A percentile compares a stretch with the other conserved stretches of the same genome.
Evolutionary conservation across 1,284 basidiomycete species (phyloP).

Genomic region (Cryptococcus hybrid): DNA sequence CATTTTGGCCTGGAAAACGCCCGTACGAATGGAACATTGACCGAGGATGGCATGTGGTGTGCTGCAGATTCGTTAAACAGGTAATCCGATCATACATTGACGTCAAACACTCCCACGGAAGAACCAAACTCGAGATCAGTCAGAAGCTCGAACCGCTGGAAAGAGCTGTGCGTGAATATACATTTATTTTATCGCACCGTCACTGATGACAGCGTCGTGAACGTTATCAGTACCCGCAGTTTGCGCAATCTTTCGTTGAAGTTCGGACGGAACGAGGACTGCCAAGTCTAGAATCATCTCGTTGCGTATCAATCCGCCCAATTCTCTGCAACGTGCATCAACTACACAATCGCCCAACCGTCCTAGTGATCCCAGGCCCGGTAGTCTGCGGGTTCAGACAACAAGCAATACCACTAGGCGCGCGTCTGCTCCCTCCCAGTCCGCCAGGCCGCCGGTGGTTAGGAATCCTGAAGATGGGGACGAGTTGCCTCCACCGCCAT

Average conservation of each 20-base stretch:
- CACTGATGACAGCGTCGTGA: not conserved
- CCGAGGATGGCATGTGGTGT: not conserved
- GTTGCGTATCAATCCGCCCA: not conserved
- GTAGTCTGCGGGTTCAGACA: not conserved
- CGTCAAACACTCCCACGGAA: conserved; percentile 25
- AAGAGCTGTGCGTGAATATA: conserved; percentile 24
- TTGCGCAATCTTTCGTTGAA: conserved; percentile 19
- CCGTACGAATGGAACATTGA: not conserved
- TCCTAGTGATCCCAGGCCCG: not conserved
- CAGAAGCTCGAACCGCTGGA: conserved; percentile 35
- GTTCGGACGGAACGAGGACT: conserved; percentile 20
- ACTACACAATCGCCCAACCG: not conserved
- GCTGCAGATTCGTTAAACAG: conserved; percentile 28
- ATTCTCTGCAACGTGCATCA: not conserved
- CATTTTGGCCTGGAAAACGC: not conserved
- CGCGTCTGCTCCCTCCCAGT: not conserved
- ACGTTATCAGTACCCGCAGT: conserved; percentile 17
- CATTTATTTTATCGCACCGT: not conserved
- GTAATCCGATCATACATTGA: conserved; percentile 34
- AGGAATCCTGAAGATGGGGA: conserved; percentile 16
- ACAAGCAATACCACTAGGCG: not conserved
- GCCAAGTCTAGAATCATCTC: conserved; percentile 14
- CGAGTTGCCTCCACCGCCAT: conserved; percentile 43
- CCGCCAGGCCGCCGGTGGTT: not conserved
- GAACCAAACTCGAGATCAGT: conserved; percentile 22